phyloP scores from a whole-genome alignment of 2,329 filamentous ascomycete species.

The Beauveria caledonica region DNA sequence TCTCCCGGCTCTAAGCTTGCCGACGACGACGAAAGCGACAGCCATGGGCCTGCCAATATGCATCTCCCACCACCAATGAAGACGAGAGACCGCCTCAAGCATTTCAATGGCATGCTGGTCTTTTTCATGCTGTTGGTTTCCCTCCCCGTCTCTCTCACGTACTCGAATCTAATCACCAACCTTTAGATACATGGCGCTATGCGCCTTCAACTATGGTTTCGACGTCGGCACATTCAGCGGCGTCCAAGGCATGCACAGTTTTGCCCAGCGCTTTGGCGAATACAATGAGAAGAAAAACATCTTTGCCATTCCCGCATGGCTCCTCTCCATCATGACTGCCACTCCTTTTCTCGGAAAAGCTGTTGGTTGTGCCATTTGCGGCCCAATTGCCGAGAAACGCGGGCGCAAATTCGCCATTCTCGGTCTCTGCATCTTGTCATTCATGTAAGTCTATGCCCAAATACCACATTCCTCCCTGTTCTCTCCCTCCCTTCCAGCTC shows the following conservation, averaged over 20 bases:
- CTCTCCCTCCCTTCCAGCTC: neutral
- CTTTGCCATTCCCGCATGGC: slow-evolving; percentile 16
- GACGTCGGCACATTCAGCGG: slow-evolving; percentile 21
- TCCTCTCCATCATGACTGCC: slow-evolving; percentile 20
- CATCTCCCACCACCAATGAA: slow-evolving; percentile 5
- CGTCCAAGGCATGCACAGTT: slow-evolving; percentile 21
- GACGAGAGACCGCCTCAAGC: neutral
- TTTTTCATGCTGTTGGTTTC: slow-evolving; percentile 14
- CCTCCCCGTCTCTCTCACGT: too few relatives aligned
- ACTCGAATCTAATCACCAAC: neutral
- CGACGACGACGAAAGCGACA: slow-evolving; percentile 9
- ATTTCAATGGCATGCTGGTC: slow-evolving; percentile 14
- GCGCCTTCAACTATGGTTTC: slow-evolving; percentile 21
- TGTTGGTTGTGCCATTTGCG: slow-evolving; percentile 11
- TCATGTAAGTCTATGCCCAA: slow-evolving; percentile 12
- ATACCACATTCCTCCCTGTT: too few relatives aligned
- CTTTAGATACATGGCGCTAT: slow-evolving; percentile 18
- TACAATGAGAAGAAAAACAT: slow-evolving; percentile 13
- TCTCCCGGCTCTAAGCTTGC: slow-evolving; percentile 1
- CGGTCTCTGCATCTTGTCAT: slow-evolving; percentile 15
- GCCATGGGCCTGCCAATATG: slow-evolving; percentile 5
- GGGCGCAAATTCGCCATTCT: slow-evolving; percentile 20
- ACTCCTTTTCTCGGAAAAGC: slow-evolving; percentile 20
- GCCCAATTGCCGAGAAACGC: slow-evolving; percentile 19
- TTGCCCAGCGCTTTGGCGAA: slow-evolving; percentile 18